These are phyloP conservation scores for Aspergillus ustus DNA, from an alignment of 2,329 filamentous ascomycete genomes.

Conservation along the genomic window DNA sequence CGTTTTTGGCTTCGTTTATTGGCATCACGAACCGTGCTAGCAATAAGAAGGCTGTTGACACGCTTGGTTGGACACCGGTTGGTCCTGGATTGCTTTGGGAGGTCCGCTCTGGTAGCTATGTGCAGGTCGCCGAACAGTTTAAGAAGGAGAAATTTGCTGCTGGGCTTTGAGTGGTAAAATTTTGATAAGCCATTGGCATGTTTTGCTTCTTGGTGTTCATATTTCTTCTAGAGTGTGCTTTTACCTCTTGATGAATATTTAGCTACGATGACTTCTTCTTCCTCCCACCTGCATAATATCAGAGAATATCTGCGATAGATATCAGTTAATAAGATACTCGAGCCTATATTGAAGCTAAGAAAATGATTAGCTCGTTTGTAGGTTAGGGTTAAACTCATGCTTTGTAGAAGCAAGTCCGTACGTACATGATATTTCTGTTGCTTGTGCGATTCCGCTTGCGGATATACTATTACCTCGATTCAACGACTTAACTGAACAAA, in stretches of 20 bases:
- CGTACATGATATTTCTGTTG: no score
- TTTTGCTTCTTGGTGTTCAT: background rate
- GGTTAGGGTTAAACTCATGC: no score
- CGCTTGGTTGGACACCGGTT: constrained; percentile 42
- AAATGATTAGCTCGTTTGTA: no score
- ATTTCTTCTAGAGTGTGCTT: background rate
- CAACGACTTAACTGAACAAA: no score
- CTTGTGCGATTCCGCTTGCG: no score
- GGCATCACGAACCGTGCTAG: constrained; percentile 38
- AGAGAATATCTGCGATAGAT: background rate
- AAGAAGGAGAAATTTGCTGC: constrained; percentile 5
- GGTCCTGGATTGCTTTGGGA: constrained; percentile 34
- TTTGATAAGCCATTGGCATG: background rate
- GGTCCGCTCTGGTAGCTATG: constrained; percentile 32
- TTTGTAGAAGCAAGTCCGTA: no score
- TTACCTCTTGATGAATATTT: background rate
- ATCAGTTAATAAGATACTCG: no score
- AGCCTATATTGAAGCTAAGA: no score
- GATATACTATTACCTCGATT: no score
- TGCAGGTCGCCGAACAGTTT: constrained; percentile 18
- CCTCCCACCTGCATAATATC: background rate
- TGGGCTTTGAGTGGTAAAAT: background rate
- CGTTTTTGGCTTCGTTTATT: constrained; percentile 32
- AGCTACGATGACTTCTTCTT: background rate
- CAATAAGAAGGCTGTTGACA: constrained; percentile 41